A percentile compares a stretch with the other conserved stretches of the same genome.
phyloP scores from a whole-genome alignment of 352 stramenopile genomes.

The Sclerospora graminicola region DNA sequence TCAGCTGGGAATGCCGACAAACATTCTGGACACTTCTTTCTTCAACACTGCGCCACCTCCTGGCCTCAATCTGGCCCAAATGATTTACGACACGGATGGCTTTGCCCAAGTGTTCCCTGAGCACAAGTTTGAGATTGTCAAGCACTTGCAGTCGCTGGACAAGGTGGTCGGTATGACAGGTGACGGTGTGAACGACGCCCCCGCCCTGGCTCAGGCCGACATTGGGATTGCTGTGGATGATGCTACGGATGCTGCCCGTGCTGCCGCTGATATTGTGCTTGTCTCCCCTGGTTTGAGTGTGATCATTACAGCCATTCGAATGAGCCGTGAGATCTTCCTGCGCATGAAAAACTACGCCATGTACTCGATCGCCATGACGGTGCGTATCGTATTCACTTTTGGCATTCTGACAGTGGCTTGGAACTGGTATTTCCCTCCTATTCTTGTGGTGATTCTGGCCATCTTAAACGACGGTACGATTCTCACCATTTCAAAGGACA shows the following conservation, averaged over 20 bases:
- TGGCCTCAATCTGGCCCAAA: slow-evolving; percentile 55
- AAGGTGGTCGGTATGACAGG: slow-evolving; percentile 78
- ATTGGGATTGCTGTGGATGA: slow-evolving; percentile 89
- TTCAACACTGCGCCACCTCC: slow-evolving; percentile 62
- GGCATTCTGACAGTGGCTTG: slow-evolving; percentile 80
- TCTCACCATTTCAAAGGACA: slow-evolving; percentile 75
- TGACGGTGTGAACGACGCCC: slow-evolving; percentile 90
- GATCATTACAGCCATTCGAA: slow-evolving; percentile 86
- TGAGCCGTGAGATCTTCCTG: slow-evolving; percentile 84
- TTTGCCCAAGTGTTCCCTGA: slow-evolving; percentile 90
- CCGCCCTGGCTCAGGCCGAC: slow-evolving; percentile 81
- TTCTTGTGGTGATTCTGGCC: slow-evolving; percentile 85
- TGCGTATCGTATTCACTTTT: slow-evolving; percentile 85
- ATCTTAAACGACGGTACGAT: slow-evolving; percentile 87
- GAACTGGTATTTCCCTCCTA: slow-evolving; percentile 83
- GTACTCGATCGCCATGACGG: slow-evolving; percentile 86
- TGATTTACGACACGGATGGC: slow-evolving; percentile 89
- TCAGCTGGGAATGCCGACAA: slow-evolving; percentile 83
- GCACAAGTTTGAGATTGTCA: slow-evolving; percentile 89
- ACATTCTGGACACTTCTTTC: slow-evolving; percentile 75
- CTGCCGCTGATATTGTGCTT: slow-evolving; percentile 84
- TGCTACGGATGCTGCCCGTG: slow-evolving; percentile 81
- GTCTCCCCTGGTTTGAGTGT: slow-evolving; percentile 78
- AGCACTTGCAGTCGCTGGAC: slow-evolving; percentile 81
- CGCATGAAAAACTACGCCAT: slow-evolving; percentile 90